Evolutionary conservation across 768 basidiomycete species (phyloP).

Genomic region (Amylocystis lapponica): DNA sequence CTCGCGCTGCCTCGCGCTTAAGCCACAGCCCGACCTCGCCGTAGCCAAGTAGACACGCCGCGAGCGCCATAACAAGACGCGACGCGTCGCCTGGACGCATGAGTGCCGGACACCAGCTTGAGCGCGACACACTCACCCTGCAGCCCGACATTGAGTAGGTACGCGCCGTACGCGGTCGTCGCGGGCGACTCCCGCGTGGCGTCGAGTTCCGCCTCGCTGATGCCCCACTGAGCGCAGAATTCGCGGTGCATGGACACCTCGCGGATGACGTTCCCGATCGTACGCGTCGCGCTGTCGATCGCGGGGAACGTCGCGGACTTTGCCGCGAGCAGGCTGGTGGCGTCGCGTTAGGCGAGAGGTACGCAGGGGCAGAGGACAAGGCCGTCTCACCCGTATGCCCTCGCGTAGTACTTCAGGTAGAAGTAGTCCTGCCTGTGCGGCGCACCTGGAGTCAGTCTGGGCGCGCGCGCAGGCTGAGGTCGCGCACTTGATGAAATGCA

Average conservation of each 20-base stretch:
- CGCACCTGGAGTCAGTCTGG: not conserved
- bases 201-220: conserved; percentile 55
- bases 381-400: conserved; percentile 58
- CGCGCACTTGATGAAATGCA: conserved; percentile 79
- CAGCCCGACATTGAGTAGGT: conserved; percentile 72
- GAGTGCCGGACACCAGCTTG: too few relatives aligned
- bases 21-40: conserved; percentile 90
- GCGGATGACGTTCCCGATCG: conserved; percentile 54
- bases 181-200: conserved; percentile 58
- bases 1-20: conserved; percentile 44
- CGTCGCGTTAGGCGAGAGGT: not conserved
- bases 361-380: conserved; percentile 12
- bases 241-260: conserved; percentile 70
- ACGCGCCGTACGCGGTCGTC: conserved; percentile 84
- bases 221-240: conserved; percentile 68
- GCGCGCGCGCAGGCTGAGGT: too few relatives aligned
- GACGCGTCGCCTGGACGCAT: conserved; percentile 60
- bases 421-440: conserved; percentile 68
- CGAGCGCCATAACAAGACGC: conserved; percentile 72
- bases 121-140: conserved; percentile 47
- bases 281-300: conserved; percentile 58
- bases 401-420: conserved; percentile 78
- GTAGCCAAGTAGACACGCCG: conserved; percentile 86
- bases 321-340: conserved; percentile 60
- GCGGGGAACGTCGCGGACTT: conserved; percentile 63